Evolutionary conservation across 1,139 yeast genomes (phyloP).

Genomic region (Saccharomycopsis crataegensis): DNA sequence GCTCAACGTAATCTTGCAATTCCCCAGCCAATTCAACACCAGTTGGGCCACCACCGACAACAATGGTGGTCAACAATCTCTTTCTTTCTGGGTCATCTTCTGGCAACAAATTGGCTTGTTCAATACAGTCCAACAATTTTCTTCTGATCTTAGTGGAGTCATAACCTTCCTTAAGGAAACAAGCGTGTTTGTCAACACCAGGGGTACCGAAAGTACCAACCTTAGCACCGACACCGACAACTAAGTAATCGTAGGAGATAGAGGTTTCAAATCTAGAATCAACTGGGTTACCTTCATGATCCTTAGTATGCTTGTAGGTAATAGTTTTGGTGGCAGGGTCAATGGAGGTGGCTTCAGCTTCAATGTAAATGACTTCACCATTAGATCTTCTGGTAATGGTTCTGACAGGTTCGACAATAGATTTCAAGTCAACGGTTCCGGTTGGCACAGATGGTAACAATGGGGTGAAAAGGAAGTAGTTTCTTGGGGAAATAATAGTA

Average conservation of each 20-base stretch:
- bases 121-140: constrained; percentile 72
- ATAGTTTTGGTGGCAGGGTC: constrained; percentile 62
- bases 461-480: constrained; percentile 91
- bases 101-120: constrained; percentile 73
- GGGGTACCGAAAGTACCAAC: constrained; percentile 91
- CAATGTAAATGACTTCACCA: constrained; percentile 78
- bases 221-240: constrained; percentile 87
- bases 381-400: constrained; percentile 63
- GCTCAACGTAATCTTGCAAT: constrained; percentile 87
- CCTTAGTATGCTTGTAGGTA: constrained; percentile 36
- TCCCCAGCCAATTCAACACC: constrained; percentile 97
- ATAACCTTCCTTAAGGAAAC: constrained; percentile 78
- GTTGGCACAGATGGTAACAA: constrained; percentile 90
- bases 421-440: constrained; percentile 85
- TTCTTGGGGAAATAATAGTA: constrained; percentile 85
- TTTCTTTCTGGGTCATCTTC: constrained; percentile 70
- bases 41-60: constrained; percentile 96
- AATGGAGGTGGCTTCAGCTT: constrained; percentile 83
- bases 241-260: constrained; percentile 68
- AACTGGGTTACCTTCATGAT: constrained; percentile 45
- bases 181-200: constrained; percentile 83
- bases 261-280: constrained; percentile 43
- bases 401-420: constrained; percentile 83
- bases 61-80: constrained; percentile 73
- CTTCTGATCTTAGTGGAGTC: constrained; percentile 74